Evolutionary conservation across 768 basidiomycete genomes (phyloP).

Genomic region (Collybia sp.): DNA sequence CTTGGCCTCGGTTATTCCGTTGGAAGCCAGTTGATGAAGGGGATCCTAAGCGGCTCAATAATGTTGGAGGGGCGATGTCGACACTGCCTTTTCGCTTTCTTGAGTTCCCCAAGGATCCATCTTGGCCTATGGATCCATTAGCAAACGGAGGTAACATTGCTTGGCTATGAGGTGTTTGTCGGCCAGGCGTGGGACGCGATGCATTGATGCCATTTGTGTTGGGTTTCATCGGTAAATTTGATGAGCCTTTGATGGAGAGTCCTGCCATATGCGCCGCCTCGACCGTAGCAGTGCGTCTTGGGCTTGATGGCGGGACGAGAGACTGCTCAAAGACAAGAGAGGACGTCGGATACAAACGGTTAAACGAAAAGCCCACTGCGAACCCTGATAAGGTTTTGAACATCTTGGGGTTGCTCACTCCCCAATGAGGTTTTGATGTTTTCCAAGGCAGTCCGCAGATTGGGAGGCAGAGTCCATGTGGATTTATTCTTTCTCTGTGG

Average conservation of each 20-base stretch:
- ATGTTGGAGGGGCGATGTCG: too few species aligned
- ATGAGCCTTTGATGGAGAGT: neutral
- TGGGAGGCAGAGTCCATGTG: slow-evolving; percentile 38
- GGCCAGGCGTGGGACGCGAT: too few species aligned
- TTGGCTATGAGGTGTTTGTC: too few species aligned
- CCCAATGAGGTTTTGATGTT: slow-evolving; percentile 20
- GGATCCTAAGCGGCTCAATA: too few species aligned
- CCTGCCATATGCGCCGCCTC: slow-evolving; percentile 5
- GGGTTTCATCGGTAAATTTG: neutral
- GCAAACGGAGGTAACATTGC: too few species aligned
- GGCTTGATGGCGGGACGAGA: slow-evolving; percentile 17
- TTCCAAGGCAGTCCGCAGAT: slow-evolving; percentile 30
- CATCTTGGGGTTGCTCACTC: slow-evolving; percentile 19
- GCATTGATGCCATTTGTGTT: too few species aligned
- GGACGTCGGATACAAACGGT: slow-evolving; percentile 33
- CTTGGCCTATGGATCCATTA: too few species aligned
- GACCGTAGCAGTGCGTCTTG: neutral
- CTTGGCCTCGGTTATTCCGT: too few species aligned
- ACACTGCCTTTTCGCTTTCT: too few species aligned
- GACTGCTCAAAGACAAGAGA: slow-evolving; percentile 40
- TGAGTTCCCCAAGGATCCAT: too few species aligned
- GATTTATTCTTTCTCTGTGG: slow-evolving; percentile 35
- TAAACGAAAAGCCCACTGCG: slow-evolving; percentile 39
- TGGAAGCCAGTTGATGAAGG: too few species aligned
- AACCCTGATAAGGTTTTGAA: slow-evolving; percentile 51